Conservation (phyloP, 805 yeast species). For the Candida pini region DNA sequence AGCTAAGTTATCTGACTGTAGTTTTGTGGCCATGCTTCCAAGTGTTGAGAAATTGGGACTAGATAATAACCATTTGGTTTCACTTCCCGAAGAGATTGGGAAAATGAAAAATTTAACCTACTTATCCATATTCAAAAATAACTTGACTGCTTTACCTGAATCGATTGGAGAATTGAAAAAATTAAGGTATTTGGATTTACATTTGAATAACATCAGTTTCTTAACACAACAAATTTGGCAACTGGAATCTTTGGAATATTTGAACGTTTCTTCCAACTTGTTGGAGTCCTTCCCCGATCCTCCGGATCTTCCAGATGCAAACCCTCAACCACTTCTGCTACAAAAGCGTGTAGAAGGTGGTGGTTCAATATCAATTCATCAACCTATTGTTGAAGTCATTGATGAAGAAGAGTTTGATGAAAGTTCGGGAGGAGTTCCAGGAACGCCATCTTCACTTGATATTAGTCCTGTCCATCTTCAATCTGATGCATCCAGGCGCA, state of each 20-base stretch:
- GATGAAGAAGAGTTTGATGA: slow-evolving; percentile 3
- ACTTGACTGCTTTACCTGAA: slow-evolving; percentile 63
- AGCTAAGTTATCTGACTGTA: slow-evolving; percentile 75
- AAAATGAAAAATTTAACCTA: slow-evolving; percentile 52
- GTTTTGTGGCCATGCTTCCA: slow-evolving; percentile 58
- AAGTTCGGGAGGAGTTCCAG: slow-evolving; percentile 1
- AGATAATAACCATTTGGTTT: slow-evolving; percentile 76
- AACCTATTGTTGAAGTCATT: slow-evolving; percentile 1
- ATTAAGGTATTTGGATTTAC: slow-evolving; percentile 68
- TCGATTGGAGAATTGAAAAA: slow-evolving; percentile 55
- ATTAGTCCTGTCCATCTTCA: neutral
- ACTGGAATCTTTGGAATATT: slow-evolving; percentile 44
- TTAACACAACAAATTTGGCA: slow-evolving; percentile 67
- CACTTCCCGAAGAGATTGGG: slow-evolving; percentile 66
- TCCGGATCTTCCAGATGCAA: slow-evolving; percentile 21
- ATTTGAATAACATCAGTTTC: slow-evolving; percentile 71
- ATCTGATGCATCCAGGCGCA: slow-evolving; percentile 1
- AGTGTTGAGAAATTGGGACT: slow-evolving; percentile 67
- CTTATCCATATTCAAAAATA: slow-evolving; percentile 69
- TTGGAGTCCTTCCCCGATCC: slow-evolving; percentile 56
- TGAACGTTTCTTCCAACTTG: slow-evolving; percentile 73
- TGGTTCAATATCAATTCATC: neutral
- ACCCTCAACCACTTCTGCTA: neutral
- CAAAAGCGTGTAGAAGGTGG: no score
- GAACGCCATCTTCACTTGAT: no score